These are phyloP conservation scores for Globisporangium polare DNA, from an alignment of 352 stramenopile species.

Conservation along the genomic window DNA sequence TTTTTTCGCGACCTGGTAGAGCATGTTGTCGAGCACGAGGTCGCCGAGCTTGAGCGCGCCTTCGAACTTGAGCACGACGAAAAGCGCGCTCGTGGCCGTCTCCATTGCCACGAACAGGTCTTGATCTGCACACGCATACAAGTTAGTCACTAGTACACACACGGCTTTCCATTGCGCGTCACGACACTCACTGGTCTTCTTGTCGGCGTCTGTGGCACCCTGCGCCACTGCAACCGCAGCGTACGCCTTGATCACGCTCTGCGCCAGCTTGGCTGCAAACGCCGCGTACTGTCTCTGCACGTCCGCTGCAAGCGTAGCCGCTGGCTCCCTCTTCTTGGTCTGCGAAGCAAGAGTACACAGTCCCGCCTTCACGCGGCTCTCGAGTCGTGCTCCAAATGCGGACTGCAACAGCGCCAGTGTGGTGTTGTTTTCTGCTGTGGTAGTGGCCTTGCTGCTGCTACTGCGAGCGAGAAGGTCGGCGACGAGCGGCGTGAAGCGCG, in stretches of 20 bases:
- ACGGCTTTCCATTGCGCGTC: background rate
- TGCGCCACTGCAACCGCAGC: conserved; percentile 11
- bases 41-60: conserved; percentile 42
- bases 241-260: conserved; percentile 63
- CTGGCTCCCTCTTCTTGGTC: background rate
- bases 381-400: conserved; percentile 10
- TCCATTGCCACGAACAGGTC: conserved; percentile 41
- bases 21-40: conserved; percentile 69
- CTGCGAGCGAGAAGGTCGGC: background rate
- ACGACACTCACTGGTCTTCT: conserved; percentile 17
- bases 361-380: conserved; percentile 9
- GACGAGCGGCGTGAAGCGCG: conserved; percentile 13
- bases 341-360: background rate
- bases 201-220: conserved; percentile 9
- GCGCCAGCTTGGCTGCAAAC: conserved; percentile 51
- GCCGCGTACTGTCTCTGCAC: conserved; percentile 30
- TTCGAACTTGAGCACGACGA: conserved; percentile 42
- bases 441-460: background rate
- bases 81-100: conserved; percentile 48
- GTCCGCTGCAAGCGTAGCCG: background rate
- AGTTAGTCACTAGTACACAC: background rate
- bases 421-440: background rate
- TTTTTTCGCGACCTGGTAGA: conserved; percentile 81
- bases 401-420: conserved; percentile 1
- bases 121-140: conserved; percentile 12